Evolutionary conservation across 2,329 filamentous ascomycete species (phyloP).

Genomic region (Thelonectria olida): DNA sequence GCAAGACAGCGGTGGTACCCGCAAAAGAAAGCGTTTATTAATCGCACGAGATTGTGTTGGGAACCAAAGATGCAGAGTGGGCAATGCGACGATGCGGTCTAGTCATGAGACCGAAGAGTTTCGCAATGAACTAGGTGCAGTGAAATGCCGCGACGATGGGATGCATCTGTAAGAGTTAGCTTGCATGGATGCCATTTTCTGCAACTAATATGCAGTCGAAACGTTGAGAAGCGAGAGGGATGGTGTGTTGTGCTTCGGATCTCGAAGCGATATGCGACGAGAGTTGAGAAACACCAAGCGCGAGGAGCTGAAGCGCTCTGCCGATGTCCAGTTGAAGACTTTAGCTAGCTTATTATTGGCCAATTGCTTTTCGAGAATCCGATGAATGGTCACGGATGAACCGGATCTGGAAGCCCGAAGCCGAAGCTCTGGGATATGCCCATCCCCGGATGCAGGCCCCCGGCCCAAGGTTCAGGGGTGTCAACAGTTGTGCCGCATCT

Average conservation of each 20-base stretch:
- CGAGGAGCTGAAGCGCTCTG: conserved; percentile 10
- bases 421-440: conserved; percentile 36
- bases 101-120: neutral
- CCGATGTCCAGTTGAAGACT: conserved; percentile 28
- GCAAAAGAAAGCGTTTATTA: conserved; percentile 1
- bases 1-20: neutral
- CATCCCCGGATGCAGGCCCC: conserved; percentile 25
- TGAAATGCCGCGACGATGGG: neutral
- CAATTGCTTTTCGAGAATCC: conserved; percentile 25
- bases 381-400: conserved; percentile 28
- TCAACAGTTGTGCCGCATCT: conserved; percentile 14
- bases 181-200: neutral
- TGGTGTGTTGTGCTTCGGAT: conserved; percentile 1
- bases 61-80: neutral
- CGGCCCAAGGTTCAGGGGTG: conserved; percentile 19
- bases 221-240: conserved; percentile 1
- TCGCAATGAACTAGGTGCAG: neutral
- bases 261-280: conserved; percentile 18
- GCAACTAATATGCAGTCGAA: neutral
- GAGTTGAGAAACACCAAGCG: neutral
- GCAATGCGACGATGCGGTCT: neutral
- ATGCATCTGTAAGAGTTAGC: neutral
- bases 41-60: neutral
- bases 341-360: conserved; percentile 26
- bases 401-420: conserved; percentile 41